Percentiles rank a stretch among this genome's conserved stretches.
phyloP scores from a whole-genome alignment of 164 flowering plant species.

The Vitis rotundifolia region DNA sequence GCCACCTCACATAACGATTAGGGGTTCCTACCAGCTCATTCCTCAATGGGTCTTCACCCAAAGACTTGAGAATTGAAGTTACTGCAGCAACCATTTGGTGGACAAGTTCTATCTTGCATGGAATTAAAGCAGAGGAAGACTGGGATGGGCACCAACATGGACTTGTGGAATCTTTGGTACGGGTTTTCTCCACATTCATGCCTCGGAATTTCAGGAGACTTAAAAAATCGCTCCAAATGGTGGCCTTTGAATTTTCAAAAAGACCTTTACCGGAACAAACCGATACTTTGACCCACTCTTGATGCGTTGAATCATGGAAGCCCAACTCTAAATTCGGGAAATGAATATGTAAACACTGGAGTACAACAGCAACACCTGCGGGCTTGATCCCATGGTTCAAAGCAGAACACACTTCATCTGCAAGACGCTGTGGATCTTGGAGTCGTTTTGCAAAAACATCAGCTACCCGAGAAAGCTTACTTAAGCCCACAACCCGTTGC shows the following conservation, averaged over 20 bases:
- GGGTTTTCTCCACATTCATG: constrained; percentile 31
- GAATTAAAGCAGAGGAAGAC: constrained; percentile 20
- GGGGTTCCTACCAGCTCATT: constrained; percentile 80
- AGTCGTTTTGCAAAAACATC: constrained; percentile 90
- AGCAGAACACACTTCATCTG: constrained; percentile 75
- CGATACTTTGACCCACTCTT: constrained; percentile 46
- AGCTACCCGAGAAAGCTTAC: constrained; percentile 89
- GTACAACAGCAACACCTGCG: constrained; percentile 79
- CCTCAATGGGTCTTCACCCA: constrained; percentile 87
- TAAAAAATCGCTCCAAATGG: constrained; percentile 69
- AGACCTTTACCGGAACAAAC: constrained; percentile 78
- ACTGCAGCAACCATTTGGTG: constrained; percentile 65
- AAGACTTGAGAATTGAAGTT: constrained; percentile 52
- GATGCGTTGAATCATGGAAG: constrained; percentile 32
- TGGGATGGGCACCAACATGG: constrained; percentile 76
- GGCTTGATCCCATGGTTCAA: constrained; percentile 74
- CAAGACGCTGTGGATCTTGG: constrained; percentile 84
- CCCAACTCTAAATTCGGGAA: constrained; percentile 53
- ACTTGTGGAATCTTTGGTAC: constrained; percentile 4
- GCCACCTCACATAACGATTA: constrained; percentile 73
- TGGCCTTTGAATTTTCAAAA: constrained; percentile 58
- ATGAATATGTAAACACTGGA: constrained; percentile 79
- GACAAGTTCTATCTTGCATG: constrained; percentile 27
- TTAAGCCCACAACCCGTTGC: constrained; percentile 80
- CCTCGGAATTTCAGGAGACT: constrained; percentile 69